Percentiles rank a stretch among this genome's conserved stretches.
Evolutionary conservation across 2,329 filamentous ascomycete species (phyloP).

Genomic region (Zymoseptoria ardabiliae): DNA sequence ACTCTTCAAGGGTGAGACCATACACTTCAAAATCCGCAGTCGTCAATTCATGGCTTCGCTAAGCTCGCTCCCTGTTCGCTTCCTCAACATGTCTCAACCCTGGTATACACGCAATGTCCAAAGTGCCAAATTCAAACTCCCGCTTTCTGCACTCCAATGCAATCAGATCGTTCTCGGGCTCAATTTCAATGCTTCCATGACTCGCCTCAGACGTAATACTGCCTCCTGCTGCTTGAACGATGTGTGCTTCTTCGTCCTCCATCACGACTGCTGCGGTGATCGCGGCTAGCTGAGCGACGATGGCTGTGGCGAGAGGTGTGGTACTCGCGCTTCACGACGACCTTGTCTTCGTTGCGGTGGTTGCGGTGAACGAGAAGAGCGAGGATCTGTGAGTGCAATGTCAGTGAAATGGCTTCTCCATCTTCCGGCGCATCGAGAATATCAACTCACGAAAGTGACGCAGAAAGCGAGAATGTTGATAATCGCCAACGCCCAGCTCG

Average conservation of each 20-base stretch:
- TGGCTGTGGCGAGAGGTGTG: constrained; percentile 40
- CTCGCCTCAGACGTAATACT: constrained; percentile 23
- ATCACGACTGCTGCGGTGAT: constrained; percentile 23
- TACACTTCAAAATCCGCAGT: not conserved
- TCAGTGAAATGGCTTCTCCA: not conserved
- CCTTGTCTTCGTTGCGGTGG: constrained; percentile 40
- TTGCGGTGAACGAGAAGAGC: constrained; percentile 53
- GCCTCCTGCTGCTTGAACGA: constrained; percentile 22
- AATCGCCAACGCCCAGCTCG: constrained; percentile 79
- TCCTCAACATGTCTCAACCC: not conserved
- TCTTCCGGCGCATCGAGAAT: not conserved
- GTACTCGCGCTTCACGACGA: constrained; percentile 47
- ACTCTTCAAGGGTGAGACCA: too few species aligned
- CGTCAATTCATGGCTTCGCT: not conserved
- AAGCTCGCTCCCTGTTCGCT: not conserved
- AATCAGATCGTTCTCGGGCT: not conserved
- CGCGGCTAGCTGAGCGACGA: constrained; percentile 28
- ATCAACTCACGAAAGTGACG: constrained; percentile 55
- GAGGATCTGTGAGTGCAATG: constrained; percentile 38
- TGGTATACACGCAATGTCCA: not conserved
- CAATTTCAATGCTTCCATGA: not conserved
- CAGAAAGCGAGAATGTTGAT: constrained; percentile 80
- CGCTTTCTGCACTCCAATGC: not conserved
- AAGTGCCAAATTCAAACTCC: not conserved
- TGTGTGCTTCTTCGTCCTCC: constrained; percentile 17